Conservation (phyloP, 768 basidiomycete species). For the Rossbeevera mucosa region DNA sequence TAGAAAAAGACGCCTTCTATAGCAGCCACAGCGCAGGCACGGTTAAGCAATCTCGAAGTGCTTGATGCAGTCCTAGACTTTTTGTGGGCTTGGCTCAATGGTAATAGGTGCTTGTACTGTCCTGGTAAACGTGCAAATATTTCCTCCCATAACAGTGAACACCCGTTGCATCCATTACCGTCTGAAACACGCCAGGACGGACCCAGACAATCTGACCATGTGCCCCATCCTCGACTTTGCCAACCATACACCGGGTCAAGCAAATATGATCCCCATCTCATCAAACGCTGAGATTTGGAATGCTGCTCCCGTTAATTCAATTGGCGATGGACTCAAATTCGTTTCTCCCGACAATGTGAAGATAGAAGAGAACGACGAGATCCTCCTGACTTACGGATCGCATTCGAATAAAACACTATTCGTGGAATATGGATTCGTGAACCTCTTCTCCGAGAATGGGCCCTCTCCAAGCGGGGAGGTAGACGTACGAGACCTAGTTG, state of each 20-base stretch:
- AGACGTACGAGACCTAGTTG: conserved; percentile 53
- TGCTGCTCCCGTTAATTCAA: conserved; percentile 30
- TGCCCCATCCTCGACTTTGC: conserved; percentile 91
- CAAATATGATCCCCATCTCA: conserved; percentile 42
- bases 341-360: conserved; percentile 41
- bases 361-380: conserved; percentile 53
- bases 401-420: conserved; percentile 78
- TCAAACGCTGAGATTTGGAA: conserved; percentile 36
- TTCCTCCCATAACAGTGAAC: conserved; percentile 56
- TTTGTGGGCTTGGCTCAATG: conserved; percentile 91
- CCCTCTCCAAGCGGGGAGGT: conserved; percentile 47
- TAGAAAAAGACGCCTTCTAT: conserved; percentile 8
- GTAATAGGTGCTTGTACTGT: conserved; percentile 38
- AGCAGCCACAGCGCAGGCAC: background rate
- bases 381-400: conserved; percentile 73
- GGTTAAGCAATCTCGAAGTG: conserved; percentile 1
- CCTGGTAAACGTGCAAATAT: background rate
- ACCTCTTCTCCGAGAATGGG: conserved; percentile 29
- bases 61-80: conserved; percentile 38
- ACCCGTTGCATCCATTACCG: conserved; percentile 84
- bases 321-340: conserved; percentile 48
- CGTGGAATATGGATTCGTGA: conserved; percentile 88
- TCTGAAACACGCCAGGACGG: conserved; percentile 42
- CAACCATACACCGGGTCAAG: conserved; percentile 55
- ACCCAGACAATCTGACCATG: conserved; percentile 77